Conservation (phyloP, 2,329 filamentous ascomycete genomes). For the Stagonosporopsis chrysanthemi region DNA sequence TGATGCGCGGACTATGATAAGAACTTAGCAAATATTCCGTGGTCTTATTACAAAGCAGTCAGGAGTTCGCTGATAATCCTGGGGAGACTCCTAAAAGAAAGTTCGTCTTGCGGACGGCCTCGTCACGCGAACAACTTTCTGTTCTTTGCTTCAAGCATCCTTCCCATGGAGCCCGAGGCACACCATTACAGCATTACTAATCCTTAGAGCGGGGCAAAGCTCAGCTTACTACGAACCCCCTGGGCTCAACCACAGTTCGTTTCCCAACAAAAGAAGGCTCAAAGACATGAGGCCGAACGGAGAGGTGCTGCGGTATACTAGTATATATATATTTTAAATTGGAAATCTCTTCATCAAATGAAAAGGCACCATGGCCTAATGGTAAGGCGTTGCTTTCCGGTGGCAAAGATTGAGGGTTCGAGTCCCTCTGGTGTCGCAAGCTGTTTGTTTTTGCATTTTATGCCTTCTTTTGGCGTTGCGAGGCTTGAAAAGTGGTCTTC, state of each 20-base stretch:
- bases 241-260: too few species aligned
- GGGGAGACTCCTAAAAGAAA: too few species aligned
- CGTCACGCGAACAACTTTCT: too few species aligned
- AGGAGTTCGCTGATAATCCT: too few species aligned
- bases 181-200: background rate
- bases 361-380: conserved; percentile 52
- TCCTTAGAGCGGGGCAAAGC: conserved; percentile 1
- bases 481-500: conserved; percentile 1
- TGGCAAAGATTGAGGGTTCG: conserved; percentile 56
- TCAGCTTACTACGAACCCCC: background rate
- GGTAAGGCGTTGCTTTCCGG: conserved; percentile 56
- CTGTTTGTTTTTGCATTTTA: conserved; percentile 23
- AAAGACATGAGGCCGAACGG: too few species aligned
- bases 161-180: too few species aligned
- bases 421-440: conserved; percentile 51
- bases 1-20: too few species aligned
- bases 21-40: too few species aligned
- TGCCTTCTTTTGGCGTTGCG: background rate
- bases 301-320: background rate
- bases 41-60: too few species aligned
- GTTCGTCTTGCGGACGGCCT: too few species aligned
- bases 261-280: background rate
- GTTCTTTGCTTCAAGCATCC: too few species aligned
- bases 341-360: background rate
- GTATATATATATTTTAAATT: background rate